Base-by-base conservation (phyloP, 306 rosid species). In the Ormosia emarginata region DNA sequence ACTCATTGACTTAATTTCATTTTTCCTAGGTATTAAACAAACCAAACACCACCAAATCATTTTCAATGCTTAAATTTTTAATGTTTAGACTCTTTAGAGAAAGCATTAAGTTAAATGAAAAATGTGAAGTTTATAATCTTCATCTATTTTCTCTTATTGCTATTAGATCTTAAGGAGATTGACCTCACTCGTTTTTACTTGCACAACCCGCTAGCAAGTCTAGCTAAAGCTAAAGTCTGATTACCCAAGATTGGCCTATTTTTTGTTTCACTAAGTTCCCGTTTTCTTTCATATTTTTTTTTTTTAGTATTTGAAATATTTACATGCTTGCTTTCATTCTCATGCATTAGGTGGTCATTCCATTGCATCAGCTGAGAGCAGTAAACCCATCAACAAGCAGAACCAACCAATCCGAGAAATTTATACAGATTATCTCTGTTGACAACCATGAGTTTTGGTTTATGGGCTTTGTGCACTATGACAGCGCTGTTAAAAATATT, bases 371-470 rank as follows among this genome's bases (percentile, higher is more conserved):
- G 86, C 91, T 96, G 67, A 92, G 89, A 87, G 93, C 95, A 15
- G 95, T 91, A 39, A 93, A 92, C 75, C 95, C 99, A 47, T 94
- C 99, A 69, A 86, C 97, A 34, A 94, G 99, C 89, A 92, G 78
- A 83, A 71, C 81, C 83, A 96, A 96, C 46, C 24, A 92, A 2
- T 86, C 94, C 0, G 99, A 96, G 85, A 96, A 96, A 55, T 96
- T 81, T 87, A 85, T 96, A 59, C 87, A 84, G 81, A 87, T 92
- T 5, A 89, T 96, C 82, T 93, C 99, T 17, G 93, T 94, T 2
- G 99, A 96, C 80, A 96, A 94, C 88, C 98, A 92, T 71, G 99
- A 96, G 79, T 96, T 96, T 83, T 96, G 99, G 99, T 92, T 96
- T 79, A 88, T 96, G 99, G 97, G 99, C 52, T 94, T 96, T 82